A percentile compares a stretch with the other conserved stretches of the same genome.
Conservation (phyloP, 2,329 filamentous ascomycete species). For the Tricladium varicosporioides region DNA sequence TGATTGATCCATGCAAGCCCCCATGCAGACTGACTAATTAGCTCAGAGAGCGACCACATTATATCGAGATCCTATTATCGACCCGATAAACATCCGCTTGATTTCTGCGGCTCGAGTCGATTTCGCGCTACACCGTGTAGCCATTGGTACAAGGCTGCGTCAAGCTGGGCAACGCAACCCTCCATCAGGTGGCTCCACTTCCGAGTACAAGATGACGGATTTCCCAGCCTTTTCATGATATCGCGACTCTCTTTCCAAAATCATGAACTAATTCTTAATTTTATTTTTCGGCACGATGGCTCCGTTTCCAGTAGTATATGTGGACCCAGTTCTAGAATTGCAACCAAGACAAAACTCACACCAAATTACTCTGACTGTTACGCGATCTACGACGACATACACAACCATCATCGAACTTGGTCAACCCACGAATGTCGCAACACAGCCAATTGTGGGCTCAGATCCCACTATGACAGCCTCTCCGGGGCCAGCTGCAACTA, state of each 20-base stretch:
- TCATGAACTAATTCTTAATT: background rate
- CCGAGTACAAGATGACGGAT: background rate
- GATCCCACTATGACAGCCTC: background rate
- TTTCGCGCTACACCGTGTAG: slow-evolving; percentile 9
- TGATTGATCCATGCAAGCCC: slow-evolving; percentile 16
- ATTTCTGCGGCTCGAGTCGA: slow-evolving; percentile 2
- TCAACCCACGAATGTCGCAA: background rate
- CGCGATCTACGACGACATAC: slow-evolving; percentile 8
- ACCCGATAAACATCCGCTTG: background rate
- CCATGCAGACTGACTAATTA: slow-evolving; percentile 9
- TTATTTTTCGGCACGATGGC: slow-evolving; percentile 6
- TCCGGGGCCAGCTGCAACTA: background rate
- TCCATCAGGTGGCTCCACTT: background rate
- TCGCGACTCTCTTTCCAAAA: background rate
- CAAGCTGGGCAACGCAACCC: background rate
- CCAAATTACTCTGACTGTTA: slow-evolving; percentile 14
- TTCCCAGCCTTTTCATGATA: background rate
- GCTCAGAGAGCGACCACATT: slow-evolving; percentile 8
- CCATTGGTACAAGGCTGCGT: background rate
- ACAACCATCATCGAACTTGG: slow-evolving; percentile 15
- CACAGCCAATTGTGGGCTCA: background rate
- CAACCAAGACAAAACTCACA: slow-evolving; percentile 8
- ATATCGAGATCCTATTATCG: slow-evolving; percentile 2
- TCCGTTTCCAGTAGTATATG: slow-evolving; percentile 2
- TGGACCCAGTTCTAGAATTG: background rate